Evolutionary conservation across 1,139 yeast species (phyloP), one percentile per base, ranked within the genome.

Genomic region (Scheffersomyces segobiensis): DNA sequence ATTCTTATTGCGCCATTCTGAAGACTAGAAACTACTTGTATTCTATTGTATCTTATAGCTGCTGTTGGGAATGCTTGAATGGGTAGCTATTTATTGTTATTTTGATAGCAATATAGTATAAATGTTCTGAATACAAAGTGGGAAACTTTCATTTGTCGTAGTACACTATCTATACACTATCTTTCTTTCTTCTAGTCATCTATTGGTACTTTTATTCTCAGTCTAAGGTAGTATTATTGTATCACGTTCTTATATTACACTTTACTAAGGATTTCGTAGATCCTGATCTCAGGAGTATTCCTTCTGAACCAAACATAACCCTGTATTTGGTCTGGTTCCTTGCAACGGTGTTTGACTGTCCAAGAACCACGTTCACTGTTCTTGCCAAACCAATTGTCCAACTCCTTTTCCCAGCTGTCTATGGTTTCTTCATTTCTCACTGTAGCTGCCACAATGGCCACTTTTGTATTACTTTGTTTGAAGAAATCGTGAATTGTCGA

Each of bases 381-480:
- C 0, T 65, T 67, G 2, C 57, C 55, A 57, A 79, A 76, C 62
- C 71, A 61, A 1, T 59, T 56, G 1, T 53, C 56, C 19, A 89
- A 71, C 50, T 72, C 71, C 1, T 63, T 51, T 60, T 87, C 87
- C 83, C 93, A 91, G 2, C 69, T 77, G 0, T 63, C 62, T 0
- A 86, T 73, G 0, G 97, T 92, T 1, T 75, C 79, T 49, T 73
- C 78, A 61, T 89, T 90, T 57, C 98, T 74, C 7, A 89, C 79
- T 0, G 97, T 89, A 2, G 96, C 95, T 0, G 96, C 87, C 20
- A 90, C 78, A n/a, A 83, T 64, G 2, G 84, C 84, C 42, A 60
- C 57, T 10, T 71, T 64, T 24, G 76, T 65, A 4, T 80, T 79
- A 17, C 55, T 46, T 5, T 57, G 59, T 0, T 59, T 61, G 52